A percentile compares a stretch with the other conserved stretches of the same genome.
These are phyloP conservation scores for Cantharellus anzutake DNA, from an alignment of 768 basidiomycete species.

Conservation along the genomic window DNA sequence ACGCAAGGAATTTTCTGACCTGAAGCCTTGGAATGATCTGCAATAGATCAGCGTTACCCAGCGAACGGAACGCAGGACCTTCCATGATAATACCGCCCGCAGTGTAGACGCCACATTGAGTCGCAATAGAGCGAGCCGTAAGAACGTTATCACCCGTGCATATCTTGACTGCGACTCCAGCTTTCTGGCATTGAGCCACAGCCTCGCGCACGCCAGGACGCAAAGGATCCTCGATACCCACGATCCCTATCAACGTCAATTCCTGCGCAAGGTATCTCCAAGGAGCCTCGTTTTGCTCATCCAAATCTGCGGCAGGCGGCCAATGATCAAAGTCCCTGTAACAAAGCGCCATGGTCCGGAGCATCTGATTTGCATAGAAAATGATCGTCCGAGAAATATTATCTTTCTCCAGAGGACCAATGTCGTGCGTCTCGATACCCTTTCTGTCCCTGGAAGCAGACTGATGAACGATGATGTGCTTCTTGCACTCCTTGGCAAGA, in stretches of 20 bases:
- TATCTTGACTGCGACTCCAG: slow-evolving; percentile 93
- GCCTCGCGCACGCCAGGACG: slow-evolving; percentile 79
- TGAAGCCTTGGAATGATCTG: slow-evolving; percentile 83
- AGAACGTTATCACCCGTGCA: slow-evolving; percentile 96
- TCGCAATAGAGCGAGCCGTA: slow-evolving; percentile 88
- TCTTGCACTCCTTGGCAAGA: slow-evolving; percentile 52
- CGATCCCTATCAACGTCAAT: slow-evolving; percentile 72
- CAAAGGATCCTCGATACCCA: slow-evolving; percentile 92
- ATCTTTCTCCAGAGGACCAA: slow-evolving; percentile 47
- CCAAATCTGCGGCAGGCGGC: slow-evolving; percentile 40
- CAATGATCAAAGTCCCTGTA: slow-evolving; percentile 74
- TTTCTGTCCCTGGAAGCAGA: slow-evolving; percentile 8
- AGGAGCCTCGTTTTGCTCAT: slow-evolving; percentile 39
- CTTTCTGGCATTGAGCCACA: slow-evolving; percentile 67
- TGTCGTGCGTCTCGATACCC: slow-evolving; percentile 34
- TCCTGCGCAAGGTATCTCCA: slow-evolving; percentile 51
- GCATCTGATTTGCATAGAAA: slow-evolving; percentile 92
- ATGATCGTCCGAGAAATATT: slow-evolving; percentile 90
- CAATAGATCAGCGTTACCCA: slow-evolving; percentile 47
- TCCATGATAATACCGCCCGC: slow-evolving; percentile 95
- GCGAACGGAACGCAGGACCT: slow-evolving; percentile 77
- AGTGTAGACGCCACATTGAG: slow-evolving; percentile 89
- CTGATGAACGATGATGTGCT: slow-evolving; percentile 50
- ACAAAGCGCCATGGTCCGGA: slow-evolving; percentile 87
- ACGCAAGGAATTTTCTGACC: neutral